Evolutionary conservation across 139 green algal genomes (phyloP).

Genomic region (Spirogloea muscicola): DNA sequence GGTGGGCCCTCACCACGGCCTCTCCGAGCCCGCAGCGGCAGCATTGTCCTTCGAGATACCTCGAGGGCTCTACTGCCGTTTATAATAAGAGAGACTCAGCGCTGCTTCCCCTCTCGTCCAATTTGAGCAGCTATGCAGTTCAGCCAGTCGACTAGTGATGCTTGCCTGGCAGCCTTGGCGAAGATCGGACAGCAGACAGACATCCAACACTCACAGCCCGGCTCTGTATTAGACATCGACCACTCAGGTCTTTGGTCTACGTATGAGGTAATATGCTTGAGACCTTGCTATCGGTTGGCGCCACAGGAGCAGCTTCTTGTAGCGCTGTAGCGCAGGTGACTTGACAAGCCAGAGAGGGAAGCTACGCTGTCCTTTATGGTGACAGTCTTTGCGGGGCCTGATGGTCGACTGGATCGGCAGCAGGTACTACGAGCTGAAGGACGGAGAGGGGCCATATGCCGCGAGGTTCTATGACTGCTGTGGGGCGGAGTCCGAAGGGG

Average conservation of each 20-base stretch:
- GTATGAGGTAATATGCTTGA: not conserved
- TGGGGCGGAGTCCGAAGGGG: constrained; percentile 6
- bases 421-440: constrained; percentile 39
- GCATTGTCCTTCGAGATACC: not conserved
- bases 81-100: not conserved
- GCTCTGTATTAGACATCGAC: not conserved
- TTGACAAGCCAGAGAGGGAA: not conserved
- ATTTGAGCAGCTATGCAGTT: not conserved
- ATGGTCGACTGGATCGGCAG: not conserved
- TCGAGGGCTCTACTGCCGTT: not conserved
- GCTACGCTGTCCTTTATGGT: not conserved
- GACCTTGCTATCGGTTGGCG: not conserved
- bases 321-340: not conserved
- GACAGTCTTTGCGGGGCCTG: not conserved
- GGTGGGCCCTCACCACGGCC: not conserved
- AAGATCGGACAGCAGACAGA: too few relatives aligned
- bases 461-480: constrained; percentile 42
- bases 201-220: too few relatives aligned
- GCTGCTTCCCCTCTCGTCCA: not conserved
- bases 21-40: not conserved
- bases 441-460: constrained; percentile 9
- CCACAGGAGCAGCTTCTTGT: not conserved
- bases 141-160: not conserved
- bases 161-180: not conserved
- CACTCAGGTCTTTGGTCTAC: not conserved